Evolutionary conservation across 2,329 filamentous ascomycete genomes (phyloP), one percentile per base, ranked within the genome.

Genomic region (Sordariomycetes sp.): DNA sequence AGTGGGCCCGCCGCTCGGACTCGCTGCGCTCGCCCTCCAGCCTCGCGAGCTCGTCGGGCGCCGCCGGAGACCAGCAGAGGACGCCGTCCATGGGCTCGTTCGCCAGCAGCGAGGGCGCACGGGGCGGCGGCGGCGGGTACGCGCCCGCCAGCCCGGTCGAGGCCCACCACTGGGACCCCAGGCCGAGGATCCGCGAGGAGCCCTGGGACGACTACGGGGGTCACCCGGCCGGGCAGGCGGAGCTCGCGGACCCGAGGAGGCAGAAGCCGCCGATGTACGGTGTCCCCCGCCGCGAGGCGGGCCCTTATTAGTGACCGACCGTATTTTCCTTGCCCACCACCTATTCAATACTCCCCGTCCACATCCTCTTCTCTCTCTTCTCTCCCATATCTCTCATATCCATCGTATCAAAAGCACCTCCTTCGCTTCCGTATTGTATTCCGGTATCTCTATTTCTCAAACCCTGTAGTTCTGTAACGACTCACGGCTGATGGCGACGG

Each of bases 21-120:
- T 20, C 54, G 11, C 54, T n/a, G 3, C 54, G 54, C 54, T 48
- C 54, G 25, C 54, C 40, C 16, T 32, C 37, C 12, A 56, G 54
- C 24, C 18, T 55, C 7, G 35, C 34, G 28, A 55, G 54, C 37
- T 55, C 54, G 8, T 28, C 24, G 4, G 28, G 24, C n/a, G 32
- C 46, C 22, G 54, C 28, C 22, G 20, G 37, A 18, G 37, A 35
- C 11, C 43, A 52, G 43, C 12, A 3, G 6, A 51, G 24, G 22
- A 35, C 55, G 43, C 43, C 55, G 4, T 57, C 55, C 8, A 51
- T 52, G 46, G 55, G 55, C 8, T 52, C 55, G 20, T 57, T 40
- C 34, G 55, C 28, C 16, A 57, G 46, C 32, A 57, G 46, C 25
- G 32, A 40, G 16, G 50, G 46, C 24, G 28, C 24, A 1, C 43